Evolutionary conservation across 2,329 filamentous ascomycete genomes (phyloP), one percentile per base, ranked within the genome.

Genomic region (Harringtonia lauricola): DNA sequence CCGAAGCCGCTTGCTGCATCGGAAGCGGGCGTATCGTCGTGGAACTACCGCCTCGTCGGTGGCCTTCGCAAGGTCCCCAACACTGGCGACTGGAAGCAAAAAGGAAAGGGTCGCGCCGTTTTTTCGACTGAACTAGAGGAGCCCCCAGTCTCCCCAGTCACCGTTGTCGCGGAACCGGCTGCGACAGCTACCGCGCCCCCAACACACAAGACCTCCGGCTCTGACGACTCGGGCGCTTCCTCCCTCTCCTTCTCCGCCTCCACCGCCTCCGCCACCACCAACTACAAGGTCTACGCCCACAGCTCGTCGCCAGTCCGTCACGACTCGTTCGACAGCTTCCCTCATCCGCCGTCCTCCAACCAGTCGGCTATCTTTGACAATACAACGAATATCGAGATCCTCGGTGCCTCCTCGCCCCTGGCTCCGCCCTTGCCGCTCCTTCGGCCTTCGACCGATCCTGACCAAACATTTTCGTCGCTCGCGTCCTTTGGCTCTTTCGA

Each of bases 21-120:
- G n/a, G n/a, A n/a, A n/a, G n/a, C n/a, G n/a, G n/a, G n/a, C 8
- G 22, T 36, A 17, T 62, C 70, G 15, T 65, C 72, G 43, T 74
- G 69, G 66, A 74, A 70, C 54, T 71, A 72, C 52, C 69, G 68
- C 50, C 64, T 77, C 56, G 62, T 70, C 38, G 72, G 74, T 51
- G 73, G 72, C 42, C 55, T 77, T 46, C 72, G 73, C 44, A 73
- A 72, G 54, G 71, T 76, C 17, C 60, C 63, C 36, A 61, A 59
- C 26, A 66, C 64, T 36, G 62, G 64, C 18, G 66, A 71, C 51
- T 49, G 58, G 44, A 68, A 70, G 56, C 62, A 59, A 47, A 67
- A 64, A 50, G 61, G 64, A 35, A 45, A 47, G 39, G 33, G 22
- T n/a, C 28, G 35, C 14, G 28, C 34, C 24, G 13, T 22, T 5